Evolutionary conservation across 306 rosid species (phyloP), one percentile per base, ranked within the genome.

Genomic region (Prunus kanzakura): DNA sequence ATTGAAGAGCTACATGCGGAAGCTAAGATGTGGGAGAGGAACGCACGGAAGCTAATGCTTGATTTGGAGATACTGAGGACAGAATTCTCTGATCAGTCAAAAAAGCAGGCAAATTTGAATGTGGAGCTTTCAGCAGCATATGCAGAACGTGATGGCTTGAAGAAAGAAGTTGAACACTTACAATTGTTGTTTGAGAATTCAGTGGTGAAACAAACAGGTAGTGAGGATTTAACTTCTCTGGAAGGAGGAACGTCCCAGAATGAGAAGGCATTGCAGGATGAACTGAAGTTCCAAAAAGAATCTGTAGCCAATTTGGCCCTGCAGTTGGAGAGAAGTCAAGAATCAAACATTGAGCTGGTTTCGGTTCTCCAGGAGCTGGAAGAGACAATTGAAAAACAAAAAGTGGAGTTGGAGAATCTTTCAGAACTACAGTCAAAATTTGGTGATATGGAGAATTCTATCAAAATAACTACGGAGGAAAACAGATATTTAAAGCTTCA

Each of bases 21-120:
- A 82, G 97, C 98, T 25, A 90, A 86, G 89, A 90, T 92, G 97
- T 92, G 99, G 97, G 97, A 95, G 84, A 87, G 90, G 87, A 92
- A 95, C 18, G 97, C 96, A 32, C 85, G 90, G 68, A 89, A 92
- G 80, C 87, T 95, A 62, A 88, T 91, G 96, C 82, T 76, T 78
- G 97, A 92, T 84, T 79, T 89, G 81, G 96, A 95, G 46, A 76
- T 70, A 77, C 35, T 86, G 84, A 90, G 78, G 90, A 76, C 78
- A 60, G 96, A 89, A 77, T 88, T 83, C 78, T 85, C 89, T 57
- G 87, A 85, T 69, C 93, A 87, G 79, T 90, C 93, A 50, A 79
- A 82, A 82, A 82, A 69, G 16, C 68, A 85, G 84, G 84, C 58
- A 81, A 84, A 82, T 81, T 81, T 89, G 58, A 88, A 72, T 74